phyloP scores from a whole-genome alignment of 805 yeast species.

The Candida jianshihensis region DNA sequence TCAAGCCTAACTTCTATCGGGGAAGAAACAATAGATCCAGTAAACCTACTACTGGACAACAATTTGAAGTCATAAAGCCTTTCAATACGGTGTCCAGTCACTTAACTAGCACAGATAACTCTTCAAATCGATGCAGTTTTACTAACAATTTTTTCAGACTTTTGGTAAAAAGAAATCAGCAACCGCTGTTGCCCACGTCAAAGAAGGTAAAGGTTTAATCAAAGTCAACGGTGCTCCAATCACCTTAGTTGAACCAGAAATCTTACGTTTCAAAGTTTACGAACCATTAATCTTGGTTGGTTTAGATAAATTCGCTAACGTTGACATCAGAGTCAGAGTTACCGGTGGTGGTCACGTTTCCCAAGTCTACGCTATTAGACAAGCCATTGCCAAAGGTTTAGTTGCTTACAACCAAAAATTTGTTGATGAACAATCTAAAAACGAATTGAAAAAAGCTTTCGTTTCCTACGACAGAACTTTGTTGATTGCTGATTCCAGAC shows the following conservation, averaged over 20 bases:
- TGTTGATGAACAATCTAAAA: conserved; percentile 99
- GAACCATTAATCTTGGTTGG: conserved; percentile 98
- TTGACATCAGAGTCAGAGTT: conserved; percentile 98
- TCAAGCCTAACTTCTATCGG: too few relatives aligned
- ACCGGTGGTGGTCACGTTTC: conserved; percentile 99
- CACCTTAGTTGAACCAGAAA: conserved; percentile 98
- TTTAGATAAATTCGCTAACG: conserved; percentile 95
- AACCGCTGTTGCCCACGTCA: conserved; percentile 99
- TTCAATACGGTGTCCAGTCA: background rate
- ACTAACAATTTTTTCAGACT: conserved; percentile 51
- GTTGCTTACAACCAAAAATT: conserved; percentile 99
- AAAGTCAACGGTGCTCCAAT: conserved; percentile 99
- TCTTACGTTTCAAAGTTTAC: conserved; percentile 98
- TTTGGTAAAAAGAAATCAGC: conserved; percentile 99
- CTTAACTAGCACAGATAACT: background rate
- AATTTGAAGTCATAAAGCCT: too few relatives aligned
- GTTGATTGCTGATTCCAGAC: conserved; percentile 98
- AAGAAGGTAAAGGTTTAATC: conserved; percentile 98
- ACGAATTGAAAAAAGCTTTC: conserved; percentile 98
- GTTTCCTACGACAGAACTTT: conserved; percentile 98
- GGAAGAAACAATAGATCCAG: too few relatives aligned
- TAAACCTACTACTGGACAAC: too few relatives aligned
- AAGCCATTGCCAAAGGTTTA: conserved; percentile 99
- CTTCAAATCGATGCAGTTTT: background rate
- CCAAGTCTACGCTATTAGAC: conserved; percentile 99